Evolutionary conservation across 345 rosid genomes (phyloP).

Genomic region (Gynandropsis gynandra): DNA sequence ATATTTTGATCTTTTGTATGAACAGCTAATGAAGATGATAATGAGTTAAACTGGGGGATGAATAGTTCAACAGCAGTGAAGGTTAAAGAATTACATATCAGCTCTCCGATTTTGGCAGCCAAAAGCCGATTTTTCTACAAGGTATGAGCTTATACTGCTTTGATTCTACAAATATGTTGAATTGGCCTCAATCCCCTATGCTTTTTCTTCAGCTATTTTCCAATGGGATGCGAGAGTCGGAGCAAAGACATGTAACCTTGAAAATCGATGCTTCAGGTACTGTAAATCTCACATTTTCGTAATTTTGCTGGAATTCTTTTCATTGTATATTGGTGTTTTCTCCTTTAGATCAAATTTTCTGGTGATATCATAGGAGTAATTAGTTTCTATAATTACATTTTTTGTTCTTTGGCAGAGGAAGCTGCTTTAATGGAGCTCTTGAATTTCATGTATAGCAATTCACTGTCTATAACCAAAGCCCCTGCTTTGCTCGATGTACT

Average conservation of each 20-base stretch:
- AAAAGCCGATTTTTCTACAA: constrained; percentile 71
- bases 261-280: constrained; percentile 66
- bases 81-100: constrained; percentile 55
- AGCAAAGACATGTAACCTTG: constrained; percentile 59
- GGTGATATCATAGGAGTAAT: no score
- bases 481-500: constrained; percentile 60
- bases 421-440: constrained; percentile 73
- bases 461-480: constrained; percentile 39
- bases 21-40: constrained; percentile 36
- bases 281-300: neutral
- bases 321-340: no score
- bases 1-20: neutral
- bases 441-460: constrained; percentile 57
- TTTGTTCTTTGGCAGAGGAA: constrained; percentile 47
- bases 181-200: no score
- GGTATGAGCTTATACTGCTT: constrained; percentile 32
- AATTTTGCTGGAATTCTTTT: neutral
- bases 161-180: no score
- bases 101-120: constrained; percentile 74
- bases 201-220: constrained; percentile 51
- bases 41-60: constrained; percentile 32
- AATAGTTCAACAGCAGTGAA: constrained; percentile 36
- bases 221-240: constrained; percentile 72
- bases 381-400: no score
- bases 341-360: no score